Evolutionary conservation across 495 filamentous ascomycete genomes (phyloP).

Genomic region (Penicillium odoratum): DNA sequence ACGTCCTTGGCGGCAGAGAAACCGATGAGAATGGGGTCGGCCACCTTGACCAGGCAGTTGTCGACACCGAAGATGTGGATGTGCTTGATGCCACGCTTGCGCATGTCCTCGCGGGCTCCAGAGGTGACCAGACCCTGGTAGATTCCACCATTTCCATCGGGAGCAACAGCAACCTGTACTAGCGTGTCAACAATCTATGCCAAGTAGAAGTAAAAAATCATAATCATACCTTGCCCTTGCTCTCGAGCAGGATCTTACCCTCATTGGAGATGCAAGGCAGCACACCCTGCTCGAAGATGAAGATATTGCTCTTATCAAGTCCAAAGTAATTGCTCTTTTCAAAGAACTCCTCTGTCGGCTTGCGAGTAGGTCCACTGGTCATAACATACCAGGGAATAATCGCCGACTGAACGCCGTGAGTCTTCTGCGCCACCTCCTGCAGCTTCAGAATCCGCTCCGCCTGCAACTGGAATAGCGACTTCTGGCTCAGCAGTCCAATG

Average conservation of each 20-base stretch:
- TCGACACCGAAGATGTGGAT: conserved; percentile 98
- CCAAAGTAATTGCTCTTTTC: conserved; percentile 88
- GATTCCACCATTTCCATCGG: conserved; percentile 97
- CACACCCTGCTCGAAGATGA: conserved; percentile 96
- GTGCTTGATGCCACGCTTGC: conserved; percentile 85
- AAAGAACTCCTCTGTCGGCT: conserved; percentile 91
- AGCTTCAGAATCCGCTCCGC: conserved; percentile 88
- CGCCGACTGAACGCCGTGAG: conserved; percentile 62
- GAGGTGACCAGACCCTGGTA: conserved; percentile 87
- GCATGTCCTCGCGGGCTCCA: conserved; percentile 85
- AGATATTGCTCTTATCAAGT: conserved; percentile 76
- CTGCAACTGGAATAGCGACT: conserved; percentile 96
- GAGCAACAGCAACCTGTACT: conserved; percentile 79
- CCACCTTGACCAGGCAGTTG: conserved; percentile 98
- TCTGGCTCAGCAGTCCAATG: conserved; percentile 87
- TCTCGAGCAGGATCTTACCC: conserved; percentile 93
- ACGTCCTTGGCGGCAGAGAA: conserved; percentile 87
- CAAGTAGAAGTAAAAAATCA: background rate
- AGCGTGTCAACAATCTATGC: background rate
- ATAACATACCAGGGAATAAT: conserved; percentile 98
- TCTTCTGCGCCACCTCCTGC: conserved; percentile 77
- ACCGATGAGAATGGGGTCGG: conserved; percentile 93
- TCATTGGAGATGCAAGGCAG: conserved; percentile 97
- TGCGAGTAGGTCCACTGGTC: conserved; percentile 95
- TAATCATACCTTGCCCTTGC: conserved; percentile 70